A percentile compares a stretch with the other conserved stretches of the same genome.
phyloP scores from a whole-genome alignment of 2,329 filamentous ascomycete species.

The Fusarium xylarioides region DNA sequence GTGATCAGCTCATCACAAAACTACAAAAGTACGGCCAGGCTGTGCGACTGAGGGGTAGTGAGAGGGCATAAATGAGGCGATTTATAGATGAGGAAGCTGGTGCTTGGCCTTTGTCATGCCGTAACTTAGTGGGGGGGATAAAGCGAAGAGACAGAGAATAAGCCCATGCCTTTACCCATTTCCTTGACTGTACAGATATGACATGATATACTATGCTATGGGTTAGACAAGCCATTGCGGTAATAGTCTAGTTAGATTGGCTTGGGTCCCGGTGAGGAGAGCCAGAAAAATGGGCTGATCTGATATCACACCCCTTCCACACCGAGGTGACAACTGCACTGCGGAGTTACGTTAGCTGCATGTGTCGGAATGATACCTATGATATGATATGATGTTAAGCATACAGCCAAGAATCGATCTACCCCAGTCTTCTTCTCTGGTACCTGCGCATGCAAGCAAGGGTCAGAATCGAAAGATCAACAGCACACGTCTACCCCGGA shows the following conservation, averaged over 20 bases:
- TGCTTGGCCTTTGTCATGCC: constrained; percentile 21
- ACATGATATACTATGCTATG: constrained; percentile 7
- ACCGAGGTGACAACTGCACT: constrained; percentile 5
- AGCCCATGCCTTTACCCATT: constrained; percentile 33
- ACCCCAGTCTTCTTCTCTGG: constrained; percentile 18
- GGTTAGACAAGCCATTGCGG: constrained; percentile 43
- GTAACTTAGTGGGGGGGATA: constrained; percentile 6
- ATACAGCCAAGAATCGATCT: constrained; percentile 6
- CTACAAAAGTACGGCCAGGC: constrained; percentile 99
- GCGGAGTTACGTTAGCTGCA: constrained; percentile 18
- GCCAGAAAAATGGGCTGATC: constrained; percentile 26
- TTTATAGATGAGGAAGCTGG: not conserved
- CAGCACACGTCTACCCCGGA: not conserved
- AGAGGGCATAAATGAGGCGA: constrained; percentile 69
- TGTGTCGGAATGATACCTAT: not conserved
- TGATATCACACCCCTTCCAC: not conserved
- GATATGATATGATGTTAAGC: constrained; percentile 12
- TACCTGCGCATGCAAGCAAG: constrained; percentile 25
- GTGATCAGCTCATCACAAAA: constrained; percentile 97
- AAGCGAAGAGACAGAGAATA: constrained; percentile 3
- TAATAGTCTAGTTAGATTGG: constrained; percentile 26
- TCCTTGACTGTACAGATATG: constrained; percentile 40
- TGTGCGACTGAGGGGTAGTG: constrained; percentile 91
- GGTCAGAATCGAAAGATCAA: constrained; percentile 14
- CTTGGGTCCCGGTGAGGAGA: constrained; percentile 36